Percentiles rank a stretch among this genome's conserved stretches.
Conservation (phyloP, 306 rosid species). For the Prunus padus region DNA sequence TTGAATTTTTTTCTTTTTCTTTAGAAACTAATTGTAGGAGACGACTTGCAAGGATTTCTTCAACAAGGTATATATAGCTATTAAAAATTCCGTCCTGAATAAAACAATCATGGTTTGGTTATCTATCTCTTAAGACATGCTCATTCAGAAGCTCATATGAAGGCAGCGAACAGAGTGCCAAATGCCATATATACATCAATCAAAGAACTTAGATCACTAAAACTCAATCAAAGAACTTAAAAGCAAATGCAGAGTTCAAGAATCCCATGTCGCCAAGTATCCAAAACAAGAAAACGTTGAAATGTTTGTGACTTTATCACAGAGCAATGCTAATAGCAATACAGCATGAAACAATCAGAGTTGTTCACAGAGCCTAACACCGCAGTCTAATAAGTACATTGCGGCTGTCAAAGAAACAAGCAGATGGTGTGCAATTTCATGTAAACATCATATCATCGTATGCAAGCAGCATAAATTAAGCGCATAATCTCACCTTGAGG, state of each 20-base stretch:
- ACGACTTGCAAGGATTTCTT: not conserved
- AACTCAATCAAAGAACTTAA: not conserved
- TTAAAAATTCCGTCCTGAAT: not conserved
- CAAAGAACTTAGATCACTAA: not conserved
- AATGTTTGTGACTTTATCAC: not conserved
- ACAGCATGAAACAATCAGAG: not conserved
- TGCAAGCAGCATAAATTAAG: not conserved
- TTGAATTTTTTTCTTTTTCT: not conserved
- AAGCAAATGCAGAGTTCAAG: not conserved
- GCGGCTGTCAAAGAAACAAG: not conserved
- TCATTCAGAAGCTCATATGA: not conserved
- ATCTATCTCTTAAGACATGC: not conserved
- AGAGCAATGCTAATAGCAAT: not conserved
- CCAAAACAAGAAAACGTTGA: not conserved
- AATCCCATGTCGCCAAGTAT: not conserved
- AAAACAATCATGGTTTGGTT: not conserved
- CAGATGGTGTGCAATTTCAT: not conserved
- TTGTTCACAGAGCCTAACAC: not conserved
- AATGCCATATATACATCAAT: not conserved
- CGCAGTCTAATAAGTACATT: not conserved
- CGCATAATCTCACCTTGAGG: slow-evolving; percentile 69
- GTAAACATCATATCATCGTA: not conserved
- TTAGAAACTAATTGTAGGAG: not conserved
- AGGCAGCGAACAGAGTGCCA: not conserved
- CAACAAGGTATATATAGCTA: not conserved